A percentile compares a stretch with the other conserved stretches of the same genome.
phyloP scores from a whole-genome alignment of 148 eudicot species.

The Vaccinium corymbosum region DNA sequence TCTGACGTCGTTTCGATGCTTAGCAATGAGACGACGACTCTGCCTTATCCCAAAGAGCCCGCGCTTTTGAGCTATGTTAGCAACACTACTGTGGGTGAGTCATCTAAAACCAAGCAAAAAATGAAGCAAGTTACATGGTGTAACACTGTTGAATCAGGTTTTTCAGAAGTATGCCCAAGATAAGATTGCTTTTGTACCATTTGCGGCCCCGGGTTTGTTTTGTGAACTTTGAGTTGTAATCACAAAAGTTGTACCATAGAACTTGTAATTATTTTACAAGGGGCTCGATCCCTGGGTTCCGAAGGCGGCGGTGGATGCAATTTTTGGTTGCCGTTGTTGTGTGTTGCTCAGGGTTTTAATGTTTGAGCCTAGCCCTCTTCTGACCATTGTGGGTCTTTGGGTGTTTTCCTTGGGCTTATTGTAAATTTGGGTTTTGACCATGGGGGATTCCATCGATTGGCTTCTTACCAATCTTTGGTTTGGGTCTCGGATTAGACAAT shows the following conservation, averaged over 20 bases:
- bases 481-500: no score
- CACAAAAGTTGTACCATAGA: background rate
- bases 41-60: constrained; percentile 9
- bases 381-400: no score
- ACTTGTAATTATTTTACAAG: background rate
- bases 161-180: background rate
- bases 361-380: no score
- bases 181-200: background rate
- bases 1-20: background rate
- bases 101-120: background rate
- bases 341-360: no score
- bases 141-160: background rate
- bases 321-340: no score
- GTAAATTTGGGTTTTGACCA: no score
- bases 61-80: background rate
- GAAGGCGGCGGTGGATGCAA: no score
- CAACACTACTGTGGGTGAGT: background rate
- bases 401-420: no score
- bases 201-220: background rate
- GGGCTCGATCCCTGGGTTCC: no score
- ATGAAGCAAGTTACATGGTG: background rate
- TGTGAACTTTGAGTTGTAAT: background rate
- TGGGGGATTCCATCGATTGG: no score
- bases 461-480: no score
- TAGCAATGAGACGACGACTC: background rate